A percentile compares a stretch with the other conserved stretches of the same genome.
phyloP scores from a whole-genome alignment of 164 flowering plant genomes.

The Vitis riparia region DNA sequence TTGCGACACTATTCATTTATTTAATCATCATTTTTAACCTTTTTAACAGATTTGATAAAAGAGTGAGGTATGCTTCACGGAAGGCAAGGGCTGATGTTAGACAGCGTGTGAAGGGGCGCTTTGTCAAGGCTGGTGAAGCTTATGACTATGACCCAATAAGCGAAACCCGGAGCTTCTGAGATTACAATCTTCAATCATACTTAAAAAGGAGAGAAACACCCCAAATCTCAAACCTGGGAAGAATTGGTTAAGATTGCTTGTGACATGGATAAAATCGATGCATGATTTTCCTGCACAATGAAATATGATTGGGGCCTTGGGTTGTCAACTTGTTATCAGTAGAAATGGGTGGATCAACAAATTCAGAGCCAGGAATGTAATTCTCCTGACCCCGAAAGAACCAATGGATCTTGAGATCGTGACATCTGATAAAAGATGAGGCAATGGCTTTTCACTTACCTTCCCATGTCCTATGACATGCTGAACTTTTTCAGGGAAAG shows the following conservation, averaged over 20 bases:
- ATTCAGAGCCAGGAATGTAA: constrained; percentile 8
- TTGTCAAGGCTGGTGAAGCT: constrained; percentile 53
- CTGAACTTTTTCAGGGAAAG: not conserved
- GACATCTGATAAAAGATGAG: not conserved
- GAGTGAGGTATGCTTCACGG: constrained; percentile 58
- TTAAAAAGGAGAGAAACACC: constrained; percentile 22
- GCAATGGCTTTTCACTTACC: not conserved
- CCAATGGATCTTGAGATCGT: not conserved
- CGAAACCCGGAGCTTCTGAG: constrained; percentile 51
- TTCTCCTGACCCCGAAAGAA: not conserved
- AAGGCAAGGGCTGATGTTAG: constrained; percentile 58
- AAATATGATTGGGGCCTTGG: constrained; percentile 20
- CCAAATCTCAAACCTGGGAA: constrained; percentile 9
- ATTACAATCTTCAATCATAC: constrained; percentile 27
- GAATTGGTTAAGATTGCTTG: constrained; percentile 9
- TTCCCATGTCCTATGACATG: not conserved
- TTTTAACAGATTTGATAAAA: constrained; percentile 34
- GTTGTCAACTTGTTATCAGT: not conserved
- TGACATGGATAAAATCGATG: constrained; percentile 11
- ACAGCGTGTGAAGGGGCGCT: constrained; percentile 56
- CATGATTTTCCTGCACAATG: constrained; percentile 20
- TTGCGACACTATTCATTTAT: not conserved
- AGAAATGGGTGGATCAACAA: constrained; percentile 7
- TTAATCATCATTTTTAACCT: not conserved
- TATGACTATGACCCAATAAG: constrained; percentile 51